Base-by-base conservation (phyloP, 2,329 filamentous ascomycete genomes). In the Colletotrichum abscissum region DNA sequence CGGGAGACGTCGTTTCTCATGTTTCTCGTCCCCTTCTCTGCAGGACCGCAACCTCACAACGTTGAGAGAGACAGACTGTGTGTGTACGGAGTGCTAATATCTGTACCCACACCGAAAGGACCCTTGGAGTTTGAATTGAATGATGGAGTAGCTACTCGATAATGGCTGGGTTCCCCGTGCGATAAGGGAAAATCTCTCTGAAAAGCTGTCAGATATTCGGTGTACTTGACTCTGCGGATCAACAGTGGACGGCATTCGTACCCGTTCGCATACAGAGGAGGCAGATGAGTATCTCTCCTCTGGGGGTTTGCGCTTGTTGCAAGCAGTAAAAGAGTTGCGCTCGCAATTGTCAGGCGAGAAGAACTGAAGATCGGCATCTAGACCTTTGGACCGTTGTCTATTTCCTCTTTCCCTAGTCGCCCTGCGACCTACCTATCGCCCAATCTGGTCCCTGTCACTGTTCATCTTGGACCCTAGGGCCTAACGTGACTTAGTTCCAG, bases 321-420 rank as follows among this genome's bases (percentile, higher is more conserved):
- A 7, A 49, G 42, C 16, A 49, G 19, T 49, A 19, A 22, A 26
- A 42, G 7, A 16, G 9, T 38, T 49, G 49, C 69, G 62, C 69
- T 62, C 63, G 30, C 49, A 35, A 49, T 38, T 64, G 26, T 73
- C 70, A 60, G 66, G 66, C 35, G 30, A 73, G 59, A 56, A 63
- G 33, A 60, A 65, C 70, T 60, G 59, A 69, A 4, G 70, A 73
- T 73, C 70, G 70, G 59, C 70, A 56, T 73, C 70, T 49, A 69
- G 70, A 49, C 42, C 42, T 49, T 49, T 49, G 19, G 19, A 65
- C 66, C 66, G 33, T 33, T 55, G 26, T 24, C 46, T 68, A 62
- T 72, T 67, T 60, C 56, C 33, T 58, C 64, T 33, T 52, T 26
- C 57, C 63, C 69, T 57, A 24, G 64, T 62, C 56, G 22, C 56